Conservation (phyloP, 495 filamentous ascomycete species). For the Penicillium parvum region DNA sequence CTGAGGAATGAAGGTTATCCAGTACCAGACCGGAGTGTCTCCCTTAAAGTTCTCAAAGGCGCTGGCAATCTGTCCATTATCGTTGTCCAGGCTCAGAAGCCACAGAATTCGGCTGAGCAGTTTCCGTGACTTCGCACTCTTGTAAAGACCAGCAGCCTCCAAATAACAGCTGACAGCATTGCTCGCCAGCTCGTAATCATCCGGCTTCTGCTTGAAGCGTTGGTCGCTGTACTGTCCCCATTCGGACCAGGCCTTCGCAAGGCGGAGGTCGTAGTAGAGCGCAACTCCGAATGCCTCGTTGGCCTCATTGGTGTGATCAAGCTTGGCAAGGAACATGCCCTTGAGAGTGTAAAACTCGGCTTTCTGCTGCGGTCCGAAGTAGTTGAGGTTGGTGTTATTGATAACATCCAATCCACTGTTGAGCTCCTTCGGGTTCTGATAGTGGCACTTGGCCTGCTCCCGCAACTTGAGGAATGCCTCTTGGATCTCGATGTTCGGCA, state of each 20-base stretch:
- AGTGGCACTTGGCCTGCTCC: slow-evolving; percentile 97
- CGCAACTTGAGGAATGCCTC: slow-evolving; percentile 96
- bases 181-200: slow-evolving; percentile 71
- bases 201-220: slow-evolving; percentile 84
- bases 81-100: slow-evolving; percentile 90
- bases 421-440: slow-evolving; percentile 88
- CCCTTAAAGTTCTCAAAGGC: slow-evolving; percentile 94
- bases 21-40: slow-evolving; percentile 96
- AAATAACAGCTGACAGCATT: slow-evolving; percentile 95
- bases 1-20: slow-evolving; percentile 98
- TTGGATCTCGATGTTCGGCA: slow-evolving; percentile 99
- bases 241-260: slow-evolving; percentile 98
- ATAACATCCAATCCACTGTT: slow-evolving; percentile 94
- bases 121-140: slow-evolving; percentile 94
- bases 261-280: slow-evolving; percentile 87
- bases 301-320: slow-evolving; percentile 81
- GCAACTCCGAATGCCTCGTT: slow-evolving; percentile 92
- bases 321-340: slow-evolving; percentile 97
- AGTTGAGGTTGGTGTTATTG: slow-evolving; percentile 98
- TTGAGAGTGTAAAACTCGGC: slow-evolving; percentile 99
- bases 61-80: slow-evolving; percentile 69
- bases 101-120: slow-evolving; percentile 92
- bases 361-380: slow-evolving; percentile 93
- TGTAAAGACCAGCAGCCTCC: slow-evolving; percentile 92
- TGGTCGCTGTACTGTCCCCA: slow-evolving; percentile 98